Conservation (phyloP, 495 filamentous ascomycete genomes). For the Podospora fimiseda region DNA sequence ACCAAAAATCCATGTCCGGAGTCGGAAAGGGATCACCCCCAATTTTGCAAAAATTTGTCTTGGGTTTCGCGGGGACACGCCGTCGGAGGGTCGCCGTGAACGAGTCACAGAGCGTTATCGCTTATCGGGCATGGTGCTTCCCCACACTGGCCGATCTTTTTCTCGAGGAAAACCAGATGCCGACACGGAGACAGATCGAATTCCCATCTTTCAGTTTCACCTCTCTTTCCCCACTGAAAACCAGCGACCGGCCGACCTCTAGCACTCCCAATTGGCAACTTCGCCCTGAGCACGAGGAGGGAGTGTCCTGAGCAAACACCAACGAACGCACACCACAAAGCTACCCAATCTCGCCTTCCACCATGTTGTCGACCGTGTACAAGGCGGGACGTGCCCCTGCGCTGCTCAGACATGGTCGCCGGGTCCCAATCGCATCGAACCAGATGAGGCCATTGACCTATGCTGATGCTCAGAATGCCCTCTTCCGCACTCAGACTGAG, state of each 20-base stretch:
- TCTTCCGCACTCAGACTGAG: slow-evolving; percentile 28
- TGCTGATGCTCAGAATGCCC: slow-evolving; percentile 19
- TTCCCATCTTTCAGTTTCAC: slow-evolving; percentile 10
- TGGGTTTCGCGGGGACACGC: background rate
- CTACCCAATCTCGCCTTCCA: slow-evolving; percentile 1
- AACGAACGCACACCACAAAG: slow-evolving; percentile 5
- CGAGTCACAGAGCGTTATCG: slow-evolving; percentile 24
- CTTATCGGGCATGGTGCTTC: slow-evolving; percentile 19
- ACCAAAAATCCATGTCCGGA: slow-evolving; percentile 7
- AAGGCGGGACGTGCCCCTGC: slow-evolving; percentile 45
- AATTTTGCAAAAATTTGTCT: slow-evolving; percentile 11
- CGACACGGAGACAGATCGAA: slow-evolving; percentile 3
- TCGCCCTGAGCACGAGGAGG: slow-evolving; percentile 11
- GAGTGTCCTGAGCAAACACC: slow-evolving; percentile 10
- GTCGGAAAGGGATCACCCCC: slow-evolving; percentile 9
- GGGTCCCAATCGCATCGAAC: slow-evolving; percentile 30
- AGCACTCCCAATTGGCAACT: slow-evolving; percentile 20
- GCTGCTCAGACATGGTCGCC: slow-evolving; percentile 43
- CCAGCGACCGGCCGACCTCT: slow-evolving; percentile 13
- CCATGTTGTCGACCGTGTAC: slow-evolving; percentile 34
- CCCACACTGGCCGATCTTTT: slow-evolving; percentile 18
- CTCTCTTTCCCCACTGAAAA: slow-evolving; percentile 5
- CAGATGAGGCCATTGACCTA: slow-evolving; percentile 34
- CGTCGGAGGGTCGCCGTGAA: background rate
- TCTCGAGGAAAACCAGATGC: slow-evolving; percentile 12